Percentiles rank a stretch among this genome's conserved stretches.
These are phyloP conservation scores for Yamadazyma trypodendri DNA, from an alignment of 1,139 yeast species.

Conservation along the genomic window DNA sequence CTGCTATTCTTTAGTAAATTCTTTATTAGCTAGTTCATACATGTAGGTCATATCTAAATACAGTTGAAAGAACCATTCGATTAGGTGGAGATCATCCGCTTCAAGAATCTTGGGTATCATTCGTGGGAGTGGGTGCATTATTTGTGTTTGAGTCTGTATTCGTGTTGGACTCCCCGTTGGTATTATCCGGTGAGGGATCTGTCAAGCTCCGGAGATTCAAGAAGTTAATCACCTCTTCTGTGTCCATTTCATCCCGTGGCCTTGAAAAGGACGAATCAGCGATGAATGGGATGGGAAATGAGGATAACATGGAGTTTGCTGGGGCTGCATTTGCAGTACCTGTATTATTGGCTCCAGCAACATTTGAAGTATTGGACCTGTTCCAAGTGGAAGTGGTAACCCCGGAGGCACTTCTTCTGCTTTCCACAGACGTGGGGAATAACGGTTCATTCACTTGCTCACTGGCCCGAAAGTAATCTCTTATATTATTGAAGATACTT, in stretches of 20 bases:
- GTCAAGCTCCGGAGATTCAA: slow-evolving; percentile 27
- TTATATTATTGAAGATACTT: slow-evolving; percentile 4
- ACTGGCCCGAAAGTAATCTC: slow-evolving; percentile 10
- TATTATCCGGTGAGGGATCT: no score
- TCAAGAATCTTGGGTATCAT: no score
- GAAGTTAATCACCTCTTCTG: slow-evolving; percentile 24
- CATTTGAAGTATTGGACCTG: slow-evolving; percentile 6
- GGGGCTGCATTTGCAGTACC: background rate
- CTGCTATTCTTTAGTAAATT: no score
- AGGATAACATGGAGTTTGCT: background rate
- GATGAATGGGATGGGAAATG: slow-evolving; percentile 1
- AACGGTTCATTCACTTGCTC: slow-evolving; percentile 18
- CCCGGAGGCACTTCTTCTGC: slow-evolving; percentile 50
- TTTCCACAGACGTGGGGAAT: slow-evolving; percentile 51
- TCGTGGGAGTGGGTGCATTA: no score
- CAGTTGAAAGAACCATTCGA: background rate
- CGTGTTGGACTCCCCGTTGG: background rate
- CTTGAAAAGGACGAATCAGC: background rate
- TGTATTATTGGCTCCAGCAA: background rate
- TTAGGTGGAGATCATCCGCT: no score
- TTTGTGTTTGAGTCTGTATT: background rate
- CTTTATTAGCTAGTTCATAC: background rate
- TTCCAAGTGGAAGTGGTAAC: slow-evolving; percentile 34
- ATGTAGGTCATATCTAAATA: background rate
- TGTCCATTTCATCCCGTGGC: background rate